Evolutionary conservation across 2,329 filamentous ascomycete genomes (phyloP), one percentile per base, ranked within the genome.

Genomic region (Botrytis fragariae): DNA sequence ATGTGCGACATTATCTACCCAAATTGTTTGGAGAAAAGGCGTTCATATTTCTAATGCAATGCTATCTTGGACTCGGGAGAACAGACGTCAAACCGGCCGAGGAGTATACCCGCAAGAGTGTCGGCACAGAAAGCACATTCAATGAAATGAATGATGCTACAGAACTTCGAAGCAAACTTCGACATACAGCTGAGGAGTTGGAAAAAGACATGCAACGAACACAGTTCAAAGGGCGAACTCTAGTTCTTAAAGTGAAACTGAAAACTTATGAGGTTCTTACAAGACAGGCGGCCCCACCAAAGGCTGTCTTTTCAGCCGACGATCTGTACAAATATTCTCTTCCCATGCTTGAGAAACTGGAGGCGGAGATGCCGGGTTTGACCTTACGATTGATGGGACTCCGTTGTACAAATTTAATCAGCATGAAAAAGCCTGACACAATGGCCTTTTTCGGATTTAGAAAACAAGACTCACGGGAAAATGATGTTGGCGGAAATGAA

Each of bases 61-160:
- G 92, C 78, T 92, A 97, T 77, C 87, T 98, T 0, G 96, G 96
- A 0, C 86, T 98, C 0, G 96, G 96, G 0, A 87, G 95, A 45
- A 98, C 95, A 0, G 89, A 88, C 60, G 88, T 98, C 6, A 92
- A 95, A 74, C 95, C 95, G 0, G 92, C 93, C 0, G 94, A 97
- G 78, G 94, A 95, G 73, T 94, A 94, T 77, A 94, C 97, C 80
- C 89, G 96, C 25, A 98, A 98, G 81, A 97, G 93, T 76, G 92
- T 98, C 1, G 95, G 96, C 29, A 98, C 95, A 0, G 96, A 99
- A 82, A 92, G 92, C 75, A 98, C 95, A 0, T 99, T 99, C 78
- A 85, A 88, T 57, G 95, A 98, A 67, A 89, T 97, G 79, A 89
- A 88, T 2, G 90, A 91, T 71, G 88, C 91, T 22, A 82, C 83